Base-by-base conservation (phyloP, 495 filamentous ascomycete species). In the Penicillium parvum region DNA sequence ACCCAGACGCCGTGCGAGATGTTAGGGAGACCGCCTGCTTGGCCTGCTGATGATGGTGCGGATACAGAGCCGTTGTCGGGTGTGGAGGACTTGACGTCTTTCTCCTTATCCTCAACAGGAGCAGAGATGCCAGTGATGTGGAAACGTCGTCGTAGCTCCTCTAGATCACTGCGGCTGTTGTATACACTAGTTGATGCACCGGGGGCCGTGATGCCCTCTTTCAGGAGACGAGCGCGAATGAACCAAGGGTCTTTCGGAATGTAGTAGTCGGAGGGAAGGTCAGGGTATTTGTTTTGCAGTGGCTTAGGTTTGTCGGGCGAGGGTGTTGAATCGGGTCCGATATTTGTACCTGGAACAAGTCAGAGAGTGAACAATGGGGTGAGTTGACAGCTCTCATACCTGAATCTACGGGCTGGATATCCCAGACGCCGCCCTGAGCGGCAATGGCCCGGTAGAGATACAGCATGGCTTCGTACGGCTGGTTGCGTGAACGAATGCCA, bases 191-290 rank as follows among this genome's bases (percentile, higher is more conserved):
- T 67, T 3, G 78, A 66, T 30, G 65, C 65, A 3, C 67, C 62
- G 1, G 76, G 71, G 14, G 77, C 75, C 35, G 69, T 71, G 28
- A 75, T 68, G 65, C 86, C 85, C 40, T 86, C 77, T 52, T 90
- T 92, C 35, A 75, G 63, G 68, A 95, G 92, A 35, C 94, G 84
- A 20, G 88, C 89, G 42, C 86, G 82, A 51, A 98, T 95, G 33
- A 94, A 84, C 92, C 92, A 98, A 15, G 91, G 89, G 55, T 98
- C 94, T 43, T 86, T 86, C 0, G 92, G 91, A 21, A 96, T 75
- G 40, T 79, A 83, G 58, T 89, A 92, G 37, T 82, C 76, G 8
- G 69, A 65, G 14, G 67, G 66, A 3, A 74, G 47, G 25, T 73
- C 63, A 5, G 69, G 63, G 29, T 74, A 74, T 52, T 73, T 72